Conservation (phyloP, 164 flowering plant species). For the Vitis labrusca region DNA sequence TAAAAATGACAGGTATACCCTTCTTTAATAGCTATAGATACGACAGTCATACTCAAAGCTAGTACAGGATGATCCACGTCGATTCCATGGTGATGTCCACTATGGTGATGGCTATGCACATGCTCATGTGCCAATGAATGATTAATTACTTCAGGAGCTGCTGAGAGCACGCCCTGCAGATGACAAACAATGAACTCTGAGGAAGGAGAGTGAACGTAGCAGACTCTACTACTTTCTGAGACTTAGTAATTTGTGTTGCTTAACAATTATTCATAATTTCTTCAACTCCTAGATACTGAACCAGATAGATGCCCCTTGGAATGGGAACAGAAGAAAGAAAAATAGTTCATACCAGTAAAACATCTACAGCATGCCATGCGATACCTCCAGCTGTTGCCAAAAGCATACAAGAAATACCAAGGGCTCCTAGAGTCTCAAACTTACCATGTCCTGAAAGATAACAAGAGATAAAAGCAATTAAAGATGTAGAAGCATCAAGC, state of each 20-base stretch:
- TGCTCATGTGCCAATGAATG: conserved; percentile 50
- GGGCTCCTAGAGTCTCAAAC: conserved; percentile 95
- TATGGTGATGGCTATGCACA: conserved; percentile 41
- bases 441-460: conserved; percentile 87
- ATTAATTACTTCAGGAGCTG: conserved; percentile 52
- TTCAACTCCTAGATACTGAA: neutral
- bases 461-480: conserved; percentile 5
- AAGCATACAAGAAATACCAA: conserved; percentile 93
- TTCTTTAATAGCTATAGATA: conserved; percentile 82
- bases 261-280: neutral
- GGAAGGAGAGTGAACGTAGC: neutral
- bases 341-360: conserved; percentile 53
- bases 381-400: conserved; percentile 90
- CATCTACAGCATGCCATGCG: conserved; percentile 88
- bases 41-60: conserved; percentile 79
- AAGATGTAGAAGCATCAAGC: neutral
- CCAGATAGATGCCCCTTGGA: neutral
- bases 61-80: conserved; percentile 86
- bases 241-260: neutral
- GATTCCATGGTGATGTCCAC: conserved; percentile 81
- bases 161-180: conserved; percentile 60
- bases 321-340: neutral
- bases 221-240: neutral
- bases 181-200: neutral
- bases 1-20: conserved; percentile 44